A percentile compares a stretch with the other conserved stretches of the same genome.
Evolutionary conservation across 2,329 filamentous ascomycete genomes (phyloP).

Genomic region (Pleoardoris graminearum): DNA sequence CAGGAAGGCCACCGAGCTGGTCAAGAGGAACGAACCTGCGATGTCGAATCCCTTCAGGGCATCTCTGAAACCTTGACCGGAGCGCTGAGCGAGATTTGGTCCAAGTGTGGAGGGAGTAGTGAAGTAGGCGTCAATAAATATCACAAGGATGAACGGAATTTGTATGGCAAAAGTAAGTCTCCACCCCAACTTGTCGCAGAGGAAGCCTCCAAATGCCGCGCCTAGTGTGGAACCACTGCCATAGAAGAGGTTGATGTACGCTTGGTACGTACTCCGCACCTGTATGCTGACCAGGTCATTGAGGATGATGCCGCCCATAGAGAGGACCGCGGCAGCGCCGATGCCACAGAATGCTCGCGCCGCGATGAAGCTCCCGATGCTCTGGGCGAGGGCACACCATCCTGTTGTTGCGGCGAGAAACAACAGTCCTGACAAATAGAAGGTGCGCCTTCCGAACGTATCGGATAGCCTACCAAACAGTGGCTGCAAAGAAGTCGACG

Average conservation of each 20-base stretch:
- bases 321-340: slow-evolving; percentile 71
- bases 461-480: slow-evolving; percentile 75
- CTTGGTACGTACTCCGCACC: slow-evolving; percentile 72
- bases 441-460: slow-evolving; percentile 68
- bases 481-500: slow-evolving; percentile 75
- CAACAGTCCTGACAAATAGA: slow-evolving; percentile 66
- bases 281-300: slow-evolving; percentile 76
- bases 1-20: slow-evolving; percentile 52
- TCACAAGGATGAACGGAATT: slow-evolving; percentile 53
- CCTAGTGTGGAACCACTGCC: slow-evolving; percentile 59
- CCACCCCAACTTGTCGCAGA: slow-evolving; percentile 73
- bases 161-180: slow-evolving; percentile 67
- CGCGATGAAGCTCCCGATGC: slow-evolving; percentile 70
- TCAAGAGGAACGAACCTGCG: slow-evolving; percentile 53
- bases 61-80: slow-evolving; percentile 47
- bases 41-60: slow-evolving; percentile 55
- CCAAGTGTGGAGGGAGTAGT: slow-evolving; percentile 53
- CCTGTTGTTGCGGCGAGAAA: slow-evolving; percentile 67
- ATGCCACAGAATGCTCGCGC: slow-evolving; percentile 73
- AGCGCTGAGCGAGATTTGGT: slow-evolving; percentile 47
- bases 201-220: slow-evolving; percentile 69
- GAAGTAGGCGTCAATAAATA: slow-evolving; percentile 49
- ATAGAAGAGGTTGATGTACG: slow-evolving; percentile 66
- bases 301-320: slow-evolving; percentile 69
- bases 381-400: slow-evolving; percentile 69